Evolutionary conservation across 495 filamentous ascomycete species (phyloP).

Genomic region (Talaromyces stipitatus): DNA sequence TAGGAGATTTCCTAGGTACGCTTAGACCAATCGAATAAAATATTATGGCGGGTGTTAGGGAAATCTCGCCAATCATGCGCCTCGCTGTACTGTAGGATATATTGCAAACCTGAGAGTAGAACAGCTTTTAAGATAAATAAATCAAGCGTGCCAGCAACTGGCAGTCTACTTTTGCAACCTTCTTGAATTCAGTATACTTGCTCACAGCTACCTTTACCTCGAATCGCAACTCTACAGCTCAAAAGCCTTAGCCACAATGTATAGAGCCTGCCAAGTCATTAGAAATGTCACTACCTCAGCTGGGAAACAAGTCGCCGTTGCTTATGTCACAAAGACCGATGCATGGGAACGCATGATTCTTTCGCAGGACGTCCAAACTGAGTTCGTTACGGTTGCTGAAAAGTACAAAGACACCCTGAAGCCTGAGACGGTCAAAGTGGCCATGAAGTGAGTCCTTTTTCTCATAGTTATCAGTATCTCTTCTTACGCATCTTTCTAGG

Average conservation of each 20-base stretch:
- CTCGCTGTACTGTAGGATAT: neutral
- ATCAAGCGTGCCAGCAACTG: neutral
- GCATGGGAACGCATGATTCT: neutral
- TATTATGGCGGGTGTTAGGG: neutral
- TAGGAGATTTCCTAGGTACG: too few species aligned
- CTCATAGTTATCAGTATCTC: neutral
- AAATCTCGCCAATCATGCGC: neutral
- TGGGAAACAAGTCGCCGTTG: conserved; percentile 1
- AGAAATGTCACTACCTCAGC: neutral
- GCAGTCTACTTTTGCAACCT: neutral
- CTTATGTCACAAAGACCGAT: neutral
- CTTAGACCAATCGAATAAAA: neutral
- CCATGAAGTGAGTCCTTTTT: neutral
- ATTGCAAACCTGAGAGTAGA: neutral
- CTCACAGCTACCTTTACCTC: neutral
- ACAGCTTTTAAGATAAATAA: neutral
- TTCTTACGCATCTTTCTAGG: neutral
- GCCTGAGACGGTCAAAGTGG: neutral
- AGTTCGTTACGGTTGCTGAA: neutral
- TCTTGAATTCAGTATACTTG: neutral
- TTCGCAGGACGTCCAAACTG: neutral
- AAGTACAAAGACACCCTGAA: conserved; percentile 1
- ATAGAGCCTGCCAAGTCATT: neutral
- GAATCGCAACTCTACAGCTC: neutral
- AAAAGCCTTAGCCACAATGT: neutral